Percentiles rank a stretch among this genome's conserved stretches.
These are phyloP conservation scores for Fusarium verticillioides DNA, from an alignment of 2,329 filamentous ascomycete genomes.

Conservation along the genomic window DNA sequence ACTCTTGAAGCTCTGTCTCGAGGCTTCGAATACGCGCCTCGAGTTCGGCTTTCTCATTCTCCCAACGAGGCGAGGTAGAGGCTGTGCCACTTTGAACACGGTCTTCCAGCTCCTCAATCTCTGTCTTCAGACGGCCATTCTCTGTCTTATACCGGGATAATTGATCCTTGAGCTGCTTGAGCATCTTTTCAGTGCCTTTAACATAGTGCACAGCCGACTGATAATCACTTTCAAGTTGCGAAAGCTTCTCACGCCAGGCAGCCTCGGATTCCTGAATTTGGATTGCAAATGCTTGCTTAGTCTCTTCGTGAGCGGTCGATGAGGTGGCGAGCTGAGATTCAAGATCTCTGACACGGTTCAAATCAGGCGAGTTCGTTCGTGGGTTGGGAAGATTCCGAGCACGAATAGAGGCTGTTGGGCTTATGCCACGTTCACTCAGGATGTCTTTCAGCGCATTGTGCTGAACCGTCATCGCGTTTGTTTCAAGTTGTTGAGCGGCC, in stretches of 20 bases:
- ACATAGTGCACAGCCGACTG: conserved; percentile 98
- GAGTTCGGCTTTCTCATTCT: conserved; percentile 75
- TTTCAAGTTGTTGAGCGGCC: conserved; percentile 87
- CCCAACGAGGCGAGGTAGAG: conserved; percentile 73
- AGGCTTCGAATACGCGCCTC: conserved; percentile 75
- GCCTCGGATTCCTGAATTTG: conserved; percentile 89
- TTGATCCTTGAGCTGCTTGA: conserved; percentile 98
- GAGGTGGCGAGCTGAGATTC: conserved; percentile 87
- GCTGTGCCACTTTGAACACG: conserved; percentile 53
- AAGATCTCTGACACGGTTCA: conserved; percentile 81
- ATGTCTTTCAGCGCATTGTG: conserved; percentile 94
- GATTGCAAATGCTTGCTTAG: conserved; percentile 78
- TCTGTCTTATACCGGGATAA: conserved; percentile 90
- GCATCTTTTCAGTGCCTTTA: conserved; percentile 98
- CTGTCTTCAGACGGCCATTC: conserved; percentile 83
- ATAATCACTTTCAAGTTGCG: conserved; percentile 95
- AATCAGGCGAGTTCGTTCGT: conserved; percentile 81
- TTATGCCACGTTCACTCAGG: conserved; percentile 87
- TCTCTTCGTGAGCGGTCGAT: conserved; percentile 84
- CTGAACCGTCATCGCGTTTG: conserved; percentile 92
- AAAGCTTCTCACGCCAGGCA: conserved; percentile 90
- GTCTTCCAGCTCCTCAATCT: conserved; percentile 76
- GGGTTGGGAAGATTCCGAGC: conserved; percentile 77
- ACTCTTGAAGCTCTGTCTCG: conserved; percentile 74
- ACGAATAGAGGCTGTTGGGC: conserved; percentile 76